A percentile compares a stretch with the other conserved stretches of the same genome.
Conservation (phyloP, 164 flowering plant species). For the Aristolochia californica region DNA sequence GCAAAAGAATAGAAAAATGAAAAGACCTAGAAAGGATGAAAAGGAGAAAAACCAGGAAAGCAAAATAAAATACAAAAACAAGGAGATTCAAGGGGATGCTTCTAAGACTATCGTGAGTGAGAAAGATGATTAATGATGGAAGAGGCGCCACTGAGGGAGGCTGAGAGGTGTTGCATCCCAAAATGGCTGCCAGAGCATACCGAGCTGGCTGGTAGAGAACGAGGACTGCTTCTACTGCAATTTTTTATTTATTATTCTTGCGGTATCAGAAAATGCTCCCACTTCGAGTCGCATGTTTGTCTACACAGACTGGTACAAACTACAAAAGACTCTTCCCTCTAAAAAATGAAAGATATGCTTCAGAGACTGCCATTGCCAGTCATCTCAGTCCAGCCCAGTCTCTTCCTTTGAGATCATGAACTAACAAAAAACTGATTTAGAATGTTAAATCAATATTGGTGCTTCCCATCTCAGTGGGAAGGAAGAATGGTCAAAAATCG, state of each 20-base stretch:
- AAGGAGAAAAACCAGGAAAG: neutral
- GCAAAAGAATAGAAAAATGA: slow-evolving; percentile 2
- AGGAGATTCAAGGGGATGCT: slow-evolving; percentile 8
- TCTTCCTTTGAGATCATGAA: too few relatives aligned
- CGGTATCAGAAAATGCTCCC: slow-evolving; percentile 14
- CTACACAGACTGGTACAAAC: too few relatives aligned
- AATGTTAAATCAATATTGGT: too few relatives aligned
- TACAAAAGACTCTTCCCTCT: too few relatives aligned
- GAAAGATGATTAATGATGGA: slow-evolving; percentile 1
- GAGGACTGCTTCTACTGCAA: neutral
- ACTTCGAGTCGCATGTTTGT: too few relatives aligned
- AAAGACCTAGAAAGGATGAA: slow-evolving; percentile 1
- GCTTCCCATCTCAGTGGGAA: too few relatives aligned
- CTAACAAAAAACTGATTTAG: too few relatives aligned
- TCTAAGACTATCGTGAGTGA: neutral
- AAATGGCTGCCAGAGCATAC: neutral
- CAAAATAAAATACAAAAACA: neutral
- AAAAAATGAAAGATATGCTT: too few relatives aligned
- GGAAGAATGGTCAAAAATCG: too few relatives aligned
- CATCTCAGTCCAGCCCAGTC: too few relatives aligned
- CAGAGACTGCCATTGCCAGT: too few relatives aligned
- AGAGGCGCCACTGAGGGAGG: neutral
- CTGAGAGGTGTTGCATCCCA: neutral
- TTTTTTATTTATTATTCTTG: neutral
- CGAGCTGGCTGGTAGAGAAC: neutral